Evolutionary conservation across 1,139 yeast species (phyloP), one percentile per base, ranked within the genome.

Genomic region (Entelexis sorbosivorans): DNA sequence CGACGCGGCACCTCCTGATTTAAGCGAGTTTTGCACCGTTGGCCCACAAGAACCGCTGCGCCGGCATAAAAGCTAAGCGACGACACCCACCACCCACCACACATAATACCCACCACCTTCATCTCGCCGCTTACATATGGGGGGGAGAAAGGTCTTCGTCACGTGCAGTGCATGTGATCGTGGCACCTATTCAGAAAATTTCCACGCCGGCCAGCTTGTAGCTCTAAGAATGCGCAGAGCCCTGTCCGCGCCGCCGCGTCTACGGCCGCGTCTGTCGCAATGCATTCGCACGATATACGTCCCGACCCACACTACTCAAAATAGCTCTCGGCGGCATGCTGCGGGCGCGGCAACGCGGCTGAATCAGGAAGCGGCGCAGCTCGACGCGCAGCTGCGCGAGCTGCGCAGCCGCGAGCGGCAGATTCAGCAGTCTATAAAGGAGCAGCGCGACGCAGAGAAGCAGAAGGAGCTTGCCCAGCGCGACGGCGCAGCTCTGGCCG

Each of bases 321-420:
- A 14, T n/a, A 14, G 14, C 5, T 3, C 29, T 5, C 13, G 33
- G 29, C 36, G 45, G 14, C 19, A 19, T 6, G 14, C 14, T 8
- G 19, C 17, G 6, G 36, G 29, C 14, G 45, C 45, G 8, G 20
- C 45, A 31, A 19, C 19, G 45, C 31, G 39, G n/a, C 16, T 44
- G 26, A 40, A 42, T 28, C 39, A 43, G 13, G 55, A 47, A 20
- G 47, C 48, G 2, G 51, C 40, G 17, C 34, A 38, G 13, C 46
- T 56, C 1, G 58, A 56, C 38, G 31, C 47, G 3, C 57, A 56
- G 29, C 48, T 56, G 9, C 36, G 33, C 13, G 56, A 52, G 17
- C 26, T 56, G 36, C 49, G 48, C 14, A 28, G 19, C 13, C 36
- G 50, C 20, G 57, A 56, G 42, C 17, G 17, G 14, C 47, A 47